Evolutionary conservation across 2,329 filamentous ascomycete species (phyloP).

Genomic region (Remersonia thermophila): DNA sequence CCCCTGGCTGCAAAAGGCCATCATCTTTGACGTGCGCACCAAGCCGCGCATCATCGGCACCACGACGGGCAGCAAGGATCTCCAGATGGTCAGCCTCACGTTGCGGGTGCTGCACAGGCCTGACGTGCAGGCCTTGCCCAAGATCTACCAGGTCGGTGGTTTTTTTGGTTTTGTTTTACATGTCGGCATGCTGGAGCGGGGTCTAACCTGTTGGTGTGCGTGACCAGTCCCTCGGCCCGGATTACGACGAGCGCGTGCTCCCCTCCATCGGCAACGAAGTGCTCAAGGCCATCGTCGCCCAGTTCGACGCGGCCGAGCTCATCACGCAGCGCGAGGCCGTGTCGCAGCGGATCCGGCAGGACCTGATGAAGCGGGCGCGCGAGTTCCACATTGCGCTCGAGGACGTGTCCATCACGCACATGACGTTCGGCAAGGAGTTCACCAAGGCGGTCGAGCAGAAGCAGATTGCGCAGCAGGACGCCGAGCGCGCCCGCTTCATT

Average conservation of each 20-base stretch:
- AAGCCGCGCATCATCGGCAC: constrained; percentile 96
- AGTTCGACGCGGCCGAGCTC: constrained; percentile 96
- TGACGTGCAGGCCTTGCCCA: constrained; percentile 81
- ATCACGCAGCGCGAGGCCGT: constrained; percentile 98
- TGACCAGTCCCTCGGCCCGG: constrained; percentile 77
- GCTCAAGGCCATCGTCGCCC: constrained; percentile 93
- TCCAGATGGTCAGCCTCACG: constrained; percentile 99
- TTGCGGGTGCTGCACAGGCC: constrained; percentile 89
- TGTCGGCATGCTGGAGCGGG: too few species aligned
- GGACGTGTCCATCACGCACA: constrained; percentile 98
- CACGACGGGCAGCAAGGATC: constrained; percentile 93
- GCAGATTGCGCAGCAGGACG: constrained; percentile 98
- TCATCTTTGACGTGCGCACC: constrained; percentile 94
- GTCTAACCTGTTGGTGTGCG: too few species aligned
- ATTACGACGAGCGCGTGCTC: constrained; percentile 97
- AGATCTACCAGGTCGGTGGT: constrained; percentile 98
- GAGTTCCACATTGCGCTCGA: constrained; percentile 99
- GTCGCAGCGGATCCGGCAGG: constrained; percentile 81
- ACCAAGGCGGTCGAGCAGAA: constrained; percentile 98
- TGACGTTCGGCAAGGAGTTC: constrained; percentile 99
- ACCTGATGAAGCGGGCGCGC: constrained; percentile 80
- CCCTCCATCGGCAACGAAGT: constrained; percentile 99
- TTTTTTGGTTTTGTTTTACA: constrained; percentile 18
- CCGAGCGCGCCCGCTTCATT: constrained; percentile 92
- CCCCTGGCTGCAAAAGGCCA: constrained; percentile 88